These are phyloP conservation scores for Diplosphaera chodatii DNA, from an alignment of 139 green algal species.

Conservation along the genomic window DNA sequence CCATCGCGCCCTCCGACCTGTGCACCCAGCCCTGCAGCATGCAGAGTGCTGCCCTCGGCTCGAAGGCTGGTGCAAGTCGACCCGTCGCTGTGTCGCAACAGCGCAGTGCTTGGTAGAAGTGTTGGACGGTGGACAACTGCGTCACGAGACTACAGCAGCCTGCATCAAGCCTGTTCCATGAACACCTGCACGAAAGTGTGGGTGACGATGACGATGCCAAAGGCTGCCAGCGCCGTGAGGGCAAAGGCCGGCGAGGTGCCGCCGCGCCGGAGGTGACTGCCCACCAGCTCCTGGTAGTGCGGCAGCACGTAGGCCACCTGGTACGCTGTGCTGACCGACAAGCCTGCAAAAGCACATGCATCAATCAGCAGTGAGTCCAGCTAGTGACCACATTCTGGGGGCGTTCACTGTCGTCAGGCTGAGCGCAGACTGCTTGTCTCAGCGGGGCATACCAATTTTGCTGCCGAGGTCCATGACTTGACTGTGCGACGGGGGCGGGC, in stretches of 20 bases:
- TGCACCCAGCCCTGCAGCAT: background rate
- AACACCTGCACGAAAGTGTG: background rate
- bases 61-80: no score
- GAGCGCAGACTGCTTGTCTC: no score
- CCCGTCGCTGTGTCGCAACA: no score
- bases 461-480: background rate
- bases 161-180: no score
- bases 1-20: background rate
- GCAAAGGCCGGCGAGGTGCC: background rate
- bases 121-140: no score
- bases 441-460: background rate
- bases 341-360: no score
- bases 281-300: background rate
- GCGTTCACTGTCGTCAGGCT: no score
- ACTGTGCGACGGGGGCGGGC: background rate
- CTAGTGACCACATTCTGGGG: no score
- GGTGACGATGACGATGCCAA: background rate
- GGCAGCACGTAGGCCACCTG: background rate
- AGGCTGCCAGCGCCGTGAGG: background rate
- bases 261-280: background rate
- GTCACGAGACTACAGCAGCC: no score
- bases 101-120: no score
- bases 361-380: no score
- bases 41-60: background rate
- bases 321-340: no score